Evolutionary conservation across 352 stramenopile species (phyloP), one percentile per base, ranked within the genome.

Genomic region (Sclerospora graminicola): DNA sequence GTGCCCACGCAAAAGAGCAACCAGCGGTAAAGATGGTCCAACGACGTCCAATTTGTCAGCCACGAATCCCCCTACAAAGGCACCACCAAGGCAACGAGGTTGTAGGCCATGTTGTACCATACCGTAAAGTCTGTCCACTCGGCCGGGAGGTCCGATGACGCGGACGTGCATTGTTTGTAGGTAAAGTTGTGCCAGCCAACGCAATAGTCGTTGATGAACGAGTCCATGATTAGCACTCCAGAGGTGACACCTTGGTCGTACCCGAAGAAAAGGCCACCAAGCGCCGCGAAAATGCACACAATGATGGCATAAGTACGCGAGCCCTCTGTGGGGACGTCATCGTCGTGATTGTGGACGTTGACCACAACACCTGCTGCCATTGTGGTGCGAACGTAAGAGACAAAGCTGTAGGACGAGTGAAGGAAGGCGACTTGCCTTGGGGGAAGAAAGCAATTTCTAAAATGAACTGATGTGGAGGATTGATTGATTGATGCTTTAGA

Each of bases 161-260:
- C 45, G 9, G 13, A n/a, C 5, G 46, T 60, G 52, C 51, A 60
- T 13, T 60, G 14, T 8, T 54, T 31, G 40, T 56, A 52, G 5
- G 44, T 56, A 41, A 54, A 57, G 32, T 60, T 54, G 48, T 65
- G 51, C 46, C 44, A 60, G 32, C 48, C 56, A 36, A 65, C 51
- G 42, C 56, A 65, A 41, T 57, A 65, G 36, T 66, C 55, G 41
- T 67, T 44, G n/a, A 73, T 26, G 48, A 72, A 68, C 16, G 62
- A 72, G 36, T 68, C 58, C 54, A 68, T 72, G 45, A 66, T 54
- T 13, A 72, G 50, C 35, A 72, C 33, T 34, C 42, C 47, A 8
- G 48, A 63, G 11, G 58, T 66, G 20, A 72, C 54, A 30, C 62
- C 62, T 19, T 66, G 54, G 16, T 69, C 51, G 28, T 66, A 66